Evolutionary conservation across 2,329 filamentous ascomycete genomes (phyloP), one percentile per base, ranked within the genome.

Genomic region (Pseudonectria foliicola): DNA sequence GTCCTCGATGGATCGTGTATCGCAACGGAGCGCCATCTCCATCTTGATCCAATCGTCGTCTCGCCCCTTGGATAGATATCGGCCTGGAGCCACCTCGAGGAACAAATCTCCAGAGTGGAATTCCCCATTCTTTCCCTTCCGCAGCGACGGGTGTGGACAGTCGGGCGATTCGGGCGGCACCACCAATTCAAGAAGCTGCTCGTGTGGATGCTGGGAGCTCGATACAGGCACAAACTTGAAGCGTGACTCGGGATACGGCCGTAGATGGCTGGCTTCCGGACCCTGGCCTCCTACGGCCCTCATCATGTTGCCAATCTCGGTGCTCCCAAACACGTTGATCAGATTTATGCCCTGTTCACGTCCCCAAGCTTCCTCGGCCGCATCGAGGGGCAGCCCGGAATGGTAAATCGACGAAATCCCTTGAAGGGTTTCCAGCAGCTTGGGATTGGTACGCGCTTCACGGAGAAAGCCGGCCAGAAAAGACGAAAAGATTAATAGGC

Each of bases 1-100:
- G 2, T 30, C 29, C 18, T 52, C 49, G 6, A 52, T 49, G 2
- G 49, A 46, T 1, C 27, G 6, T 1, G 49, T 49, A 10, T 52
- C 45, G 7, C 49, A 52, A 10, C 45, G 31, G 7, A 44, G 27
- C 2, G 46, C 39, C 3, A 23, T 29, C 10, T 47, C 29, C 49
- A 52, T 52, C 16, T 52, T 52, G 33, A 52, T 52, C 49, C 49
- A 52, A 12, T 48, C 40, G 8, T 52, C 49, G 2, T 40, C 43
- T 1, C 49, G 46, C 2, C 49, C 49, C 3, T 38, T 41, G 2
- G 34, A 33, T 2, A 45, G 1, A 11, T 44, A 52, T 13, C 34
- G 26, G 0, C 49, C 47, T 4, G 49, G 45, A n/a, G 13, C 27
- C 3, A 40, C 31, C 25, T 51, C 44, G 3, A 45, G 34, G 12